Conservation (phyloP, 202 grass and related monocot genomes). For the Saccharum hybrid region DNA sequence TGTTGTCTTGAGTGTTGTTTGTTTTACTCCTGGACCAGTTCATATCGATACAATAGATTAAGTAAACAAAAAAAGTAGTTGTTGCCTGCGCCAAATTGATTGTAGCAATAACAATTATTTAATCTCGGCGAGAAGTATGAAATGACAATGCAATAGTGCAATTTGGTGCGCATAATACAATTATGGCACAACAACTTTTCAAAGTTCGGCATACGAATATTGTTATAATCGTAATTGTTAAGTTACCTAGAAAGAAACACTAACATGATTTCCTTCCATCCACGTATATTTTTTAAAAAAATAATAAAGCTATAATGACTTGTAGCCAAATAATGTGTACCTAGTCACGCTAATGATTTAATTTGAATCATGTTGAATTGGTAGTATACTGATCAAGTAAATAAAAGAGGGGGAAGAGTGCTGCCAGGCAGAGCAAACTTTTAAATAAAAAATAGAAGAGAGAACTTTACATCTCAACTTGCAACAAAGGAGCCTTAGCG, state of each 20-base stretch:
- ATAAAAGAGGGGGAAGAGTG: background rate
- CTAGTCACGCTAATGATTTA: too few species aligned
- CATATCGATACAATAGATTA: background rate
- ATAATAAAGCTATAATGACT: background rate
- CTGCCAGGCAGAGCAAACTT: too few species aligned
- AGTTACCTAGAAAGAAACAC: background rate
- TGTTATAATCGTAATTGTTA: background rate
- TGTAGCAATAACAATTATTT: background rate
- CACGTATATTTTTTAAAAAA: background rate
- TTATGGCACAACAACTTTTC: background rate
- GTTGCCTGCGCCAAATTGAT: background rate
- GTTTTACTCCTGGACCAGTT: conserved; percentile 33
- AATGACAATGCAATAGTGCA: background rate
- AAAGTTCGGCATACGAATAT: background rate
- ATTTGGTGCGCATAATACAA: background rate
- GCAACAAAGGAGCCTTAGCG: too few species aligned
- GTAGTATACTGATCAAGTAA: background rate
- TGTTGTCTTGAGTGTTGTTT: background rate
- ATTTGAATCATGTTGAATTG: too few species aligned
- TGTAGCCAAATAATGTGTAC: background rate
- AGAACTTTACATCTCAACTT: background rate
- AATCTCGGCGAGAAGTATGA: background rate
- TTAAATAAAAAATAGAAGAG: background rate
- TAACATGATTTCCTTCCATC: background rate
- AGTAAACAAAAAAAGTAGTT: too few species aligned